Evolutionary conservation across 2,329 filamentous ascomycete genomes (phyloP).

Genomic region (Paraphaeosphaeria sporulosa): DNA sequence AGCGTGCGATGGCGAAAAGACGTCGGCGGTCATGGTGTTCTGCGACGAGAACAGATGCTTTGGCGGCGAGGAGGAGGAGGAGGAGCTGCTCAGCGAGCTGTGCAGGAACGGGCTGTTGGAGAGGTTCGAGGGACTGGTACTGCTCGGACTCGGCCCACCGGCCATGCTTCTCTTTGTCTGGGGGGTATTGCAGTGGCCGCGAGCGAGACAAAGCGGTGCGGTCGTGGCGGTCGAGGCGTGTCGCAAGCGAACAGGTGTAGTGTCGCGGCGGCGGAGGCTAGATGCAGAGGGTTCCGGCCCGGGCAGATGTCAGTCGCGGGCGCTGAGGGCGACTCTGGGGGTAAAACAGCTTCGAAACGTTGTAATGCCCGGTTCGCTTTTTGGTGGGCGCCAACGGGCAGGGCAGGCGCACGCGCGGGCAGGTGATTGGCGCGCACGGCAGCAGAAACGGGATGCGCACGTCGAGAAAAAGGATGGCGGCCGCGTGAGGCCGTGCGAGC

Average conservation of each 20-base stretch:
- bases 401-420: conserved; percentile 21
- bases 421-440: conserved; percentile 33
- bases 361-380: conserved; percentile 32
- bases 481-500: conserved; percentile 22
- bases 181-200: conserved; percentile 34
- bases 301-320: conserved; percentile 24
- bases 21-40: conserved; percentile 51
- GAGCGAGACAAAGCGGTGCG: conserved; percentile 42
- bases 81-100: conserved; percentile 50
- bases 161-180: conserved; percentile 49
- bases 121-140: conserved; percentile 50
- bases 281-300: conserved; percentile 29
- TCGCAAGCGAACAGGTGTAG: too few species aligned
- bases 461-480: conserved; percentile 16
- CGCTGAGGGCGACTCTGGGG: conserved; percentile 24
- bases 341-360: conserved; percentile 48
- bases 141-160: conserved; percentile 52
- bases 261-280: conserved; percentile 26
- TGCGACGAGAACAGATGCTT: conserved; percentile 44
- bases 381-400: conserved; percentile 21
- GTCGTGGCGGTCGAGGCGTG: conserved; percentile 23
- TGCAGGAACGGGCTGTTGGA: conserved; percentile 50
- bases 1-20: conserved; percentile 49
- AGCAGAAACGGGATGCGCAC: conserved; percentile 24
- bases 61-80: conserved; percentile 51